Evolutionary conservation across 1,139 yeast genomes (phyloP).

Genomic region (Debaryomycetaceae sp.): DNA sequence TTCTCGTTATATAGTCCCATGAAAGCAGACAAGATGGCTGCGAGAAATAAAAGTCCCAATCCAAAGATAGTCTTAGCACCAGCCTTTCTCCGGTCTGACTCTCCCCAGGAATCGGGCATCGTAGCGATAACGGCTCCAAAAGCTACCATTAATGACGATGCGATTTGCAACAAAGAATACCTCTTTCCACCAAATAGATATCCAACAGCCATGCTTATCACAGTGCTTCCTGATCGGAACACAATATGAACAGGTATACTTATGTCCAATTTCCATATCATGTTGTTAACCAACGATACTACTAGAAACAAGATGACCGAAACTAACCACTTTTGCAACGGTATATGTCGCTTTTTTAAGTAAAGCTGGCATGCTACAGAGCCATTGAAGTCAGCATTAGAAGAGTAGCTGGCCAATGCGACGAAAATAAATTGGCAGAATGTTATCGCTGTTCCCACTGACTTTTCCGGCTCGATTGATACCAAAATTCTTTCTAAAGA

Average conservation of each 20-base stretch:
- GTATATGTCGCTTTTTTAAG: constrained; percentile 38
- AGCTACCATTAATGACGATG: constrained; percentile 52
- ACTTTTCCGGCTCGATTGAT: constrained; percentile 7
- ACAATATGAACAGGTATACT: constrained; percentile 69
- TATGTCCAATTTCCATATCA: constrained; percentile 54
- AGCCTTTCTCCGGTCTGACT: not conserved
- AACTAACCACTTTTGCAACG: constrained; percentile 45
- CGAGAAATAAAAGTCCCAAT: constrained; percentile 37
- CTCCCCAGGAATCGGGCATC: constrained; percentile 11
- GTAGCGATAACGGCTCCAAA: constrained; percentile 57
- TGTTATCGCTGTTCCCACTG: constrained; percentile 51
- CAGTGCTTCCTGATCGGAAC: constrained; percentile 63
- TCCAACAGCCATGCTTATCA: constrained; percentile 60
- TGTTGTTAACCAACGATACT: constrained; percentile 55
- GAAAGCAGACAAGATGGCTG: constrained; percentile 50
- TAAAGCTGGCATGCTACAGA: constrained; percentile 18
- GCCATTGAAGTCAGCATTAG: constrained; percentile 25
- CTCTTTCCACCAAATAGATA: constrained; percentile 40
- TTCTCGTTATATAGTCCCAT: constrained; percentile 57
- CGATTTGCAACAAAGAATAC: constrained; percentile 45
- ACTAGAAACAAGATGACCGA: constrained; percentile 51
- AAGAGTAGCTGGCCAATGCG: constrained; percentile 38
- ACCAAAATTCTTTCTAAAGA: constrained; percentile 55
- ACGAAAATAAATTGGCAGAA: constrained; percentile 59
- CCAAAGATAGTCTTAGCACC: constrained; percentile 34